Base-by-base conservation (phyloP, 1,284 basidiomycete genomes). In the Cryptococcus amylolentus region DNA sequence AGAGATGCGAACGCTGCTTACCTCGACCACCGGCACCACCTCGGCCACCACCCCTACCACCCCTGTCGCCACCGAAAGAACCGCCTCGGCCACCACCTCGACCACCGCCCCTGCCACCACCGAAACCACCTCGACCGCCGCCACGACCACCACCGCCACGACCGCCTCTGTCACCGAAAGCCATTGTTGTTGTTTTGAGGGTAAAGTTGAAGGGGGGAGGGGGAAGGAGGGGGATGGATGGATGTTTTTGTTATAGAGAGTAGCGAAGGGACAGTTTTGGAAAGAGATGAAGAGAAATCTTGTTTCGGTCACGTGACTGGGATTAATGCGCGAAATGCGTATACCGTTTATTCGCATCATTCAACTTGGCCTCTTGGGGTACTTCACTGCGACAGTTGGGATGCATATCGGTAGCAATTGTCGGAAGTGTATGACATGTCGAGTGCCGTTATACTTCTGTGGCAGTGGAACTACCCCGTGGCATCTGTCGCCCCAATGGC, bases 111-210 rank as follows among this genome's bases (percentile, higher is more conserved):
- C 31, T 35, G 2, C 76, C 70, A 16, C 75, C 70, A 43, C 80
- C 66, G 23, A 23, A 23, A 16, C 75, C 70, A 44, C 80, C 66
- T 31, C 78, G 69, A 41, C 67, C 68, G 55, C 76, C 68, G 42
- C 76, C 72, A 50, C 66, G 65, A 52, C 77, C 78, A 51, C 74
- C 70, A 53, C 75, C 75, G 38, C 75, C 70, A 52, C 76, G 70
- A 60, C 77, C 73, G 35, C 81, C 79, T 57, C 80, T 77, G 48
- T 78, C 81, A 57, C 77, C 77, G 69, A 77, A 78, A 61, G 73
- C 73, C 77, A 78, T 78, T 66, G 57, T 69, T 51, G 43, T 20
- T 47, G 41, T 49, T 52, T 57, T 38, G 38, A 20, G 43, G 40
- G 16, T 18, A 40, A 28, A 18, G 35, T n/a, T 26, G n/a, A 23